Evolutionary conservation across 805 yeast species (phyloP), one percentile per base, ranked within the genome.

Genomic region (Metschnikowia chrysomelidarum): DNA sequence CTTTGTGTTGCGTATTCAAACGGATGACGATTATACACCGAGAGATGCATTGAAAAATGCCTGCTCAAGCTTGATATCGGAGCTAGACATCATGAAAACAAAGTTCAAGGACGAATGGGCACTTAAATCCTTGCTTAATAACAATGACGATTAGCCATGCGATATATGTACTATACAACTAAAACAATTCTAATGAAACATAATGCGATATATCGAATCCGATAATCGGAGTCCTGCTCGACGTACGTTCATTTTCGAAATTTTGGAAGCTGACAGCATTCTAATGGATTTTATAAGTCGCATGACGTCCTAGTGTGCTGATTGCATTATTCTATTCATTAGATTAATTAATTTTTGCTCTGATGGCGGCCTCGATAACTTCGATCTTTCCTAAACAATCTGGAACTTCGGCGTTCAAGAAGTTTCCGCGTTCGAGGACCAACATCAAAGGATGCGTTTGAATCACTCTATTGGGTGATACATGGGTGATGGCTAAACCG

Each of bases 101-200:
- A 86, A 83, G 56, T 93, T 93, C 67, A 78, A 78, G 56, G 81
- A 82, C 39, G 99, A 93, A 71, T 93, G 96, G 91, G 89, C 88
- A 32, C 76, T 93, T 55, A 87, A 87, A 64, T 78, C 89, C 23
- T 71, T 80, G 59, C 69, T 76, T 50, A 69, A 73, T 28, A 81
- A 78, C 40, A 76, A 71, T 43, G 64, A 64, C 24, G 64, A 64
- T 25, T 64, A 56, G 16, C 2, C 9, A 20, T 11, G 18, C 12
- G 9, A 26, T 13, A 13, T 9, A 21, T 35, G 39, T 35, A 35
- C 22, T n/a, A 29, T 35, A 35, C n/a, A 33, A 11, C 4, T 25
- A 12, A 15, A 25, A 14, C 4, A 25, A 25, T 11, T 4, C 10
- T n/a, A 8, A 4, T 11, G 14, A 20, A 21, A n/a, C 12, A 20